A percentile compares a stretch with the other conserved stretches of the same genome.
These are phyloP conservation scores for Tulasnella sp. DNA, from an alignment of 768 basidiomycete species.

Conservation along the genomic window DNA sequence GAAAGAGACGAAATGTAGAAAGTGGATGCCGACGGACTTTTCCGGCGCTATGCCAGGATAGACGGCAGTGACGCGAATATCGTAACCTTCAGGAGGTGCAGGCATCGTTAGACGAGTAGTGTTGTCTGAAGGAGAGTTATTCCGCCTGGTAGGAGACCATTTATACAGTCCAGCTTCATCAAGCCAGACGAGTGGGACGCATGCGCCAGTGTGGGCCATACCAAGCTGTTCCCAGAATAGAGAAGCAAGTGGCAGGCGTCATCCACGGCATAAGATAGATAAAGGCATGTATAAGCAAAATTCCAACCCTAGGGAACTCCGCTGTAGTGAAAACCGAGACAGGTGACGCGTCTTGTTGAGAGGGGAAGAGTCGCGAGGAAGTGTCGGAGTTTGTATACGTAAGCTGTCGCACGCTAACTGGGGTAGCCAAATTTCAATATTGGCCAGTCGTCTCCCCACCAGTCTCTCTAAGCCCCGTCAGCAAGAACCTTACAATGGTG, in stretches of 20 bases:
- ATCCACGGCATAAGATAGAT: neutral
- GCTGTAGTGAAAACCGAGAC: no score
- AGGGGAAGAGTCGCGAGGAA: neutral
- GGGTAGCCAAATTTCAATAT: conserved; percentile 1
- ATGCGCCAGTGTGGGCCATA: neutral
- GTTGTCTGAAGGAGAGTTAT: neutral
- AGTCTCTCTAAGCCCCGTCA: neutral
- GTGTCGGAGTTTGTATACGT: neutral
- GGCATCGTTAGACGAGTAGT: neutral
- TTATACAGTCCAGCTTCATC: neutral
- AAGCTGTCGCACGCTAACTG: neutral
- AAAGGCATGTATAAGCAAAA: neutral
- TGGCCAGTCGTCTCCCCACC: neutral
- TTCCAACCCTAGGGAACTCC: no score
- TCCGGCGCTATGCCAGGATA: conserved; percentile 25
- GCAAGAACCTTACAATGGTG: neutral
- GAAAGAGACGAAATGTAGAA: neutral
- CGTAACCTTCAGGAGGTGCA: neutral
- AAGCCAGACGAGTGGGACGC: neutral
- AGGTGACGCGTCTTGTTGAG: no score
- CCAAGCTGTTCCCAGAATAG: neutral
- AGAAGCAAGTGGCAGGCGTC: neutral
- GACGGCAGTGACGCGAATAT: conserved; percentile 19
- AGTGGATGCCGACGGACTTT: conserved; percentile 17
- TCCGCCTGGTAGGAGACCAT: neutral